These are phyloP conservation scores for Pachyrhizus erosus DNA, from an alignment of 306 rosid genomes.

Conservation along the genomic window DNA sequence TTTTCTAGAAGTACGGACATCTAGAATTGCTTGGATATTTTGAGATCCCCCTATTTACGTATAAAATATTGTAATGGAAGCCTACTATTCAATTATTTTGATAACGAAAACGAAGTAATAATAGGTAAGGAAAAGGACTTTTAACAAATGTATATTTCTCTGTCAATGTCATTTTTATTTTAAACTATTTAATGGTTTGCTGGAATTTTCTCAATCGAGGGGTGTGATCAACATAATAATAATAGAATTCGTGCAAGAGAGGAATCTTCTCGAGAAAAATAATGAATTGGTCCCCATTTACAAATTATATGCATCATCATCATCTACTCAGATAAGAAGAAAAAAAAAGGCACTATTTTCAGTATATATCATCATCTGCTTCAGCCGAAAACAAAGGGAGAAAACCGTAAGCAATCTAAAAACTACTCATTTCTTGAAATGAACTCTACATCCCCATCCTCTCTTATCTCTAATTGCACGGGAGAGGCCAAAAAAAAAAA, in stretches of 20 bases:
- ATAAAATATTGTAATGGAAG: conserved; percentile 32
- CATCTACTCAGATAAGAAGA: conserved; percentile 43
- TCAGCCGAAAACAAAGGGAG: conserved; percentile 45
- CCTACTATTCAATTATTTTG: conserved; percentile 41
- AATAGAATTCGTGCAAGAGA: conserved; percentile 27
- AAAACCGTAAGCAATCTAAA: conserved; percentile 44
- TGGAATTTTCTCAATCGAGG: conserved; percentile 38
- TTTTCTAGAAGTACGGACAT: not conserved
- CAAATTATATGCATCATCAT: conserved; percentile 43
- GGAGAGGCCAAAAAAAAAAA: conserved; percentile 33
- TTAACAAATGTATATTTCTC: conserved; percentile 43
- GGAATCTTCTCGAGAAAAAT: conserved; percentile 54
- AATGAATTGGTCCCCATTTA: conserved; percentile 46
- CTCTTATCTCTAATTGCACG: conserved; percentile 69
- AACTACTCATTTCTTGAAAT: conserved; percentile 48
- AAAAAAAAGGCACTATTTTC: conserved; percentile 37
- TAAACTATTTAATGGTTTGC: conserved; percentile 33
- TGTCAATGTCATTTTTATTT: conserved; percentile 40
- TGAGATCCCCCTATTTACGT: conserved; percentile 36
- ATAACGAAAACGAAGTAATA: conserved; percentile 30
- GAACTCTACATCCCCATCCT: conserved; percentile 57
- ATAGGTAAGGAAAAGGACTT: conserved; percentile 53
- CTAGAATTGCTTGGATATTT: conserved; percentile 27
- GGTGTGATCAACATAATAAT: conserved; percentile 40
- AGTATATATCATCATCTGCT: conserved; percentile 41